These are phyloP conservation scores for Phlebiopsis gigantea DNA, from an alignment of 768 basidiomycete species.

Conservation along the genomic window DNA sequence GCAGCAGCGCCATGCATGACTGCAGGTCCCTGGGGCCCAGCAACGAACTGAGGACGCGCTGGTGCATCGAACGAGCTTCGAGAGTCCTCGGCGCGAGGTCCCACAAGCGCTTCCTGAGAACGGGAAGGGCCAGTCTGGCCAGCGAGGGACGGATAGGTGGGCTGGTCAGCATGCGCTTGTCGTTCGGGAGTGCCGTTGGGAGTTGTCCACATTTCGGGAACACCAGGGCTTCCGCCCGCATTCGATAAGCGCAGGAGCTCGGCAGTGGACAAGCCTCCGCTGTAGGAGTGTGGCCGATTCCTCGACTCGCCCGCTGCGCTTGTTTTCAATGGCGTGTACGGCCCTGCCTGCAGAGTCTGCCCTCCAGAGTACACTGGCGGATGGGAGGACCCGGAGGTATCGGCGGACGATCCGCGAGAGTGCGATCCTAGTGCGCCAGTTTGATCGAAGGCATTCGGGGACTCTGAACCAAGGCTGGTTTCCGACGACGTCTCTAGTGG, in stretches of 20 bases:
- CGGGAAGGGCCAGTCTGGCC: slow-evolving; percentile 40
- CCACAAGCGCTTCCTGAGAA: slow-evolving; percentile 40
- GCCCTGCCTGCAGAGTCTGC: slow-evolving; percentile 49
- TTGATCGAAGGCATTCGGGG: slow-evolving; percentile 65
- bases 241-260: slow-evolving; percentile 75
- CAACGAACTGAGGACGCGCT: slow-evolving; percentile 43
- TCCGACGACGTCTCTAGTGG: slow-evolving; percentile 70
- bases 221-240: slow-evolving; percentile 37
- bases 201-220: slow-evolving; percentile 22
- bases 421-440: slow-evolving; percentile 57
- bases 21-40: slow-evolving; percentile 30
- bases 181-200: slow-evolving; percentile 26
- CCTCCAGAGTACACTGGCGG: slow-evolving; percentile 48
- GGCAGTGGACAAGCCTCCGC: slow-evolving; percentile 67
- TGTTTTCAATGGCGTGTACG: slow-evolving; percentile 47
- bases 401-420: slow-evolving; percentile 80
- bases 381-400: slow-evolving; percentile 61
- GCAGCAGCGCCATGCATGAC: slow-evolving; percentile 24
- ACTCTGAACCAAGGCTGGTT: slow-evolving; percentile 61
- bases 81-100: slow-evolving; percentile 24
- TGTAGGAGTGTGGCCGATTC: slow-evolving; percentile 79
- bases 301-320: slow-evolving; percentile 51
- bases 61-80: slow-evolving; percentile 54
- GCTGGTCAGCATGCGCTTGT: slow-evolving; percentile 27
- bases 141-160: slow-evolving; percentile 64